These are phyloP conservation scores for Pseudogymnoascus sp. DNA, from an alignment of 2,329 filamentous ascomycete species.

Conservation along the genomic window DNA sequence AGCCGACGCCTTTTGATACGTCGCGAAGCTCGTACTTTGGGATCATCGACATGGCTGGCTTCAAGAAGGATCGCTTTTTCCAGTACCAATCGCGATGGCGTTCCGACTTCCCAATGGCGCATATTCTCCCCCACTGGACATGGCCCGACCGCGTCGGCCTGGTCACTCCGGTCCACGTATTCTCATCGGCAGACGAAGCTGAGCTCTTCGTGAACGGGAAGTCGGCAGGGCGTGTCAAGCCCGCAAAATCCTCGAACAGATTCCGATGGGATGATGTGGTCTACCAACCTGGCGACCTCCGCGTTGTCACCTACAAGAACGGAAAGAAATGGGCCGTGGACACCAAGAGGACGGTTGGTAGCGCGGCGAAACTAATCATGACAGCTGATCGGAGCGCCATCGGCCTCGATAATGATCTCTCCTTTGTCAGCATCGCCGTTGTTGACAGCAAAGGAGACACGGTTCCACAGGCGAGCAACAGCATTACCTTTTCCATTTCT, in stretches of 20 bases:
- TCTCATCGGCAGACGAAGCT: conserved; percentile 43
- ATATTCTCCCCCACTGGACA: conserved; percentile 50
- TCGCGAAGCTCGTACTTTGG: conserved; percentile 48
- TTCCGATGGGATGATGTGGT: conserved; percentile 46
- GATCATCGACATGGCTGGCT: conserved; percentile 50
- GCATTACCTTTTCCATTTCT: conserved; percentile 37
- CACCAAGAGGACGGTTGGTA: conserved; percentile 36
- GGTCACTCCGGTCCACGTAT: conserved; percentile 48
- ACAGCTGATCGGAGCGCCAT: conserved; percentile 36
- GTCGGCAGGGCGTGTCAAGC: conserved; percentile 36
- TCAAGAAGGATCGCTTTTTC: conserved; percentile 49
- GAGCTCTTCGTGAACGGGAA: conserved; percentile 47
- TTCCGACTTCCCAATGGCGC: conserved; percentile 39
- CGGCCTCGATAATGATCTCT: conserved; percentile 39
- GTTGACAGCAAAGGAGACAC: conserved; percentile 37
- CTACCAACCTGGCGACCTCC: conserved; percentile 41
- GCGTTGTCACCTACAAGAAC: conserved; percentile 41
- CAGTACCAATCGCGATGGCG: conserved; percentile 49
- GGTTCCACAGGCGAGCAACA: conserved; percentile 37
- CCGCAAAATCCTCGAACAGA: conserved; percentile 35
- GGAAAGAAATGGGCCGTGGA: conserved; percentile 40
- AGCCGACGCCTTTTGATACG: conserved; percentile 41
- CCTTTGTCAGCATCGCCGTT: conserved; percentile 40
- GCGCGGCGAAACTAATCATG: conserved; percentile 32
- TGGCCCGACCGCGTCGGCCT: conserved; percentile 42